Percentiles rank a stretch among this genome's conserved stretches.
phyloP scores from a whole-genome alignment of 2,329 filamentous ascomycete species.

The Fusarium ramigenum region DNA sequence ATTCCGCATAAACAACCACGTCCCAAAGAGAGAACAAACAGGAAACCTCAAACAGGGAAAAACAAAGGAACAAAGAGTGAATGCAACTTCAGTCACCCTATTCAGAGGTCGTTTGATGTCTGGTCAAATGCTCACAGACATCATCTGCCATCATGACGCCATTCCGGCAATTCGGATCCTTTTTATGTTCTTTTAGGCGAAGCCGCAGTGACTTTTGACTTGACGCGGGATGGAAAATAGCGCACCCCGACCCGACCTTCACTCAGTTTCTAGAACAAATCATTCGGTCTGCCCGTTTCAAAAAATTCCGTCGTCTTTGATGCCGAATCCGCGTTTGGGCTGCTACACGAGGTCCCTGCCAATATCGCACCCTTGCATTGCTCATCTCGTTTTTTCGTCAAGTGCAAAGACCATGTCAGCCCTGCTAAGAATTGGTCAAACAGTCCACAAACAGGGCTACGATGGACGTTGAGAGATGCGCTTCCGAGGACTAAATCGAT shows the following conservation, averaged over 20 bases:
- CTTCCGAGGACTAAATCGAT: not conserved
- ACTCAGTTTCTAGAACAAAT: not conserved
- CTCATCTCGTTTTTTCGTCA: not conserved
- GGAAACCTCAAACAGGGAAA: not conserved
- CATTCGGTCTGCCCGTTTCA: slow-evolving; percentile 11
- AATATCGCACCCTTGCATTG: slow-evolving; percentile 7
- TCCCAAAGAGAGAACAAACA: not conserved
- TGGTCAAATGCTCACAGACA: not conserved
- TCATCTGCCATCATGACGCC: slow-evolving; percentile 18
- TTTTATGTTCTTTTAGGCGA: not conserved
- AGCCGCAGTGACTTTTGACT: not conserved
- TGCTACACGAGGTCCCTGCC: not conserved
- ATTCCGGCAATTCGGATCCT: slow-evolving; percentile 1
- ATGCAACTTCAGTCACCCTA: not conserved
- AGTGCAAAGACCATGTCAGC: slow-evolving; percentile 9
- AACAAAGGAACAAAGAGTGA: not conserved
- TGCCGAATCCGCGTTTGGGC: not conserved
- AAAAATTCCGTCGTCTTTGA: not conserved
- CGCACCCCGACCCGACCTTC: not conserved
- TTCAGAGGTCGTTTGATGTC: not conserved
- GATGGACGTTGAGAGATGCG: not conserved
- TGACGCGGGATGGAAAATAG: not conserved
- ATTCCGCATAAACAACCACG: not conserved
- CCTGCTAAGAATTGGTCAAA: not conserved
- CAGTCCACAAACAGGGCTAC: not conserved